A percentile compares a stretch with the other conserved stretches of the same genome.
Conservation (phyloP, 2,329 filamentous ascomycete species). For the Epichloe sylvatica region DNA sequence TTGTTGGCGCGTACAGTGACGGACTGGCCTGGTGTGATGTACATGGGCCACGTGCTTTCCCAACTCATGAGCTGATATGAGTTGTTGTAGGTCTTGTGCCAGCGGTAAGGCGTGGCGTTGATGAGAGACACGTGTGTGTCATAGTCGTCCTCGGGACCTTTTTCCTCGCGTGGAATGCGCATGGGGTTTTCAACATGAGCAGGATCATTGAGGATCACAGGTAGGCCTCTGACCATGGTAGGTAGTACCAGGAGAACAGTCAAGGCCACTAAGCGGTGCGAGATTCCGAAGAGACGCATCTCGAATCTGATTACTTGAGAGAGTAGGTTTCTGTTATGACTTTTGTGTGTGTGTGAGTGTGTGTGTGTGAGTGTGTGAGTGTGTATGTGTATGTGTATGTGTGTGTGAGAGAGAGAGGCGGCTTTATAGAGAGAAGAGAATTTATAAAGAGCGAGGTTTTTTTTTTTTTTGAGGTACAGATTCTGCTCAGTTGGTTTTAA, state of each 20-base stretch:
- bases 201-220: neutral
- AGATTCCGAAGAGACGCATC: neutral
- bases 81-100: conserved; percentile 10
- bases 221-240: neutral
- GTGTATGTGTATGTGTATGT: no score
- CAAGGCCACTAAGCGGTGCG: neutral
- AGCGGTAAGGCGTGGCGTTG: conserved; percentile 22
- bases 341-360: no score
- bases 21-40: conserved; percentile 15
- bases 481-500: no score
- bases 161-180: neutral
- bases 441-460: no score
- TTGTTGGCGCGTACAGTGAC: conserved; percentile 3
- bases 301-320: neutral
- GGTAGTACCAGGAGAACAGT: neutral
- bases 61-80: conserved; percentile 11
- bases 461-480: no score
- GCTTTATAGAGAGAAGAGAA: no score
- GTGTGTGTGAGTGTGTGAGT: no score
- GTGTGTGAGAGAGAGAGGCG: no score
- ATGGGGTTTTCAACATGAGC: neutral
- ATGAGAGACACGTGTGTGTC: conserved; percentile 14
- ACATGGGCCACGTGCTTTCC: conserved; percentile 12
- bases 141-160: neutral
- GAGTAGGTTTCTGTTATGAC: no score